Conservation (phyloP, 2,329 filamentous ascomycete genomes). For the Ilyonectria mors-panacis region DNA sequence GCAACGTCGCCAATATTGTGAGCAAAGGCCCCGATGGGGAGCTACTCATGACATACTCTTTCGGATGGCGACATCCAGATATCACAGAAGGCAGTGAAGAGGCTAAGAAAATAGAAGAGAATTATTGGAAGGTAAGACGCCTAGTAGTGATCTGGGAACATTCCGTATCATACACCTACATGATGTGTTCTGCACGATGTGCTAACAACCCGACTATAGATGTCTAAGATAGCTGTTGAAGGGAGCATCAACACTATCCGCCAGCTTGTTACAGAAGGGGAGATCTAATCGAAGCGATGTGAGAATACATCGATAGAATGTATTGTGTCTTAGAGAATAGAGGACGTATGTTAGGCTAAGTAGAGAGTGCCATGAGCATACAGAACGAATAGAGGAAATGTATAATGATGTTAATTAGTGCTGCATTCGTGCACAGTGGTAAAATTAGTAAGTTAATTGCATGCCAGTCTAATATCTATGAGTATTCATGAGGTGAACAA, state of each 20-base stretch:
- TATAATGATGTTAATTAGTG: too few relatives aligned
- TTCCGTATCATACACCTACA: too few relatives aligned
- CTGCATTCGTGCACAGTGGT: too few relatives aligned
- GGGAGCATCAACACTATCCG: neutral
- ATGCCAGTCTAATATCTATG: too few relatives aligned
- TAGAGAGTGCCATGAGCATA: too few relatives aligned
- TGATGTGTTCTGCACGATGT: neutral
- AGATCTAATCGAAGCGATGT: neutral
- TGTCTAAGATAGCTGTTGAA: neutral
- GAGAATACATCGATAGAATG: too few relatives aligned
- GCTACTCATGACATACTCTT: constrained; percentile 52
- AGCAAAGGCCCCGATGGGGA: constrained; percentile 47
- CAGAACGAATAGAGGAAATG: too few relatives aligned
- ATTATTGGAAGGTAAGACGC: neutral
- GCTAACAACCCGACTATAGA: neutral
- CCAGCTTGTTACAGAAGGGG: neutral
- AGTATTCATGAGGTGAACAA: too few relatives aligned
- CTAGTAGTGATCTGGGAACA: too few relatives aligned
- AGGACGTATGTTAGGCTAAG: too few relatives aligned
- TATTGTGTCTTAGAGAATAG: too few relatives aligned
- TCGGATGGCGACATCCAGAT: constrained; percentile 51
- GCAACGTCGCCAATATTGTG: constrained; percentile 51
- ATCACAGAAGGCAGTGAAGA: constrained; percentile 47
- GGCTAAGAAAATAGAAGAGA: constrained; percentile 18
- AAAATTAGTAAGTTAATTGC: too few relatives aligned